These are phyloP conservation scores for Sedum album DNA, from an alignment of 164 flowering plant genomes.

Conservation along the genomic window DNA sequence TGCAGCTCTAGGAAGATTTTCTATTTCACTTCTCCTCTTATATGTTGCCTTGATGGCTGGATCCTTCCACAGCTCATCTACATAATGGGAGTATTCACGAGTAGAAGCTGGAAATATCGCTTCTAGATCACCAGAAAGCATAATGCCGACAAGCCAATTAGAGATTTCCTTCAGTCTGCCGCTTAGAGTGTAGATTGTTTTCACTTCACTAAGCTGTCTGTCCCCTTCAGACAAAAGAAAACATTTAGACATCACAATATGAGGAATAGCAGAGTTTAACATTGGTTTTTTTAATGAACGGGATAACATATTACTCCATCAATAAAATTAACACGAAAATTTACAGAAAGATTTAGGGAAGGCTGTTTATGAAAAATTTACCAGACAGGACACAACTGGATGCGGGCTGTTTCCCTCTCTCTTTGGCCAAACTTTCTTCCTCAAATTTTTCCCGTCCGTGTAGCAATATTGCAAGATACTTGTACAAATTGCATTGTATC, in stretches of 20 bases:
- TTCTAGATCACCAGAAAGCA: constrained; percentile 36
- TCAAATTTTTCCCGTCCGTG: constrained; percentile 44
- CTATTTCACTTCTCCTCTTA: constrained; percentile 27
- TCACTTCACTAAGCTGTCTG: constrained; percentile 9
- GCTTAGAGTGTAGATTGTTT: constrained; percentile 26
- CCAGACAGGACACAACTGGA: constrained; percentile 20
- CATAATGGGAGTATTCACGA: constrained; percentile 29
- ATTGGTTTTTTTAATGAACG: background rate
- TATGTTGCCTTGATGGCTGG: constrained; percentile 46
- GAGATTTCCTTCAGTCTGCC: constrained; percentile 30
- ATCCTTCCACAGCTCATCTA: constrained; percentile 39
- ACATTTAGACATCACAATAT: constrained; percentile 1
- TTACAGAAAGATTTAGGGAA: background rate
- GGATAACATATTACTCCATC: background rate
- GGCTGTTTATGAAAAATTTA: background rate
- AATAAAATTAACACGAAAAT: too few species aligned
- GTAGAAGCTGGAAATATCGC: constrained; percentile 34
- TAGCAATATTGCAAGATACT: constrained; percentile 35
- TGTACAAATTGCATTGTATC: constrained; percentile 42
- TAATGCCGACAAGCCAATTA: constrained; percentile 39
- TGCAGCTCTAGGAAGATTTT: constrained; percentile 33
- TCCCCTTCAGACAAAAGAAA: constrained; percentile 8
- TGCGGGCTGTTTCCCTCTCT: constrained; percentile 7
- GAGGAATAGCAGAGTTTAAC: background rate
- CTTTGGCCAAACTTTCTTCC: constrained; percentile 24